These are phyloP conservation scores for Penicillium herquei DNA, from an alignment of 495 filamentous ascomycete genomes.

Conservation along the genomic window DNA sequence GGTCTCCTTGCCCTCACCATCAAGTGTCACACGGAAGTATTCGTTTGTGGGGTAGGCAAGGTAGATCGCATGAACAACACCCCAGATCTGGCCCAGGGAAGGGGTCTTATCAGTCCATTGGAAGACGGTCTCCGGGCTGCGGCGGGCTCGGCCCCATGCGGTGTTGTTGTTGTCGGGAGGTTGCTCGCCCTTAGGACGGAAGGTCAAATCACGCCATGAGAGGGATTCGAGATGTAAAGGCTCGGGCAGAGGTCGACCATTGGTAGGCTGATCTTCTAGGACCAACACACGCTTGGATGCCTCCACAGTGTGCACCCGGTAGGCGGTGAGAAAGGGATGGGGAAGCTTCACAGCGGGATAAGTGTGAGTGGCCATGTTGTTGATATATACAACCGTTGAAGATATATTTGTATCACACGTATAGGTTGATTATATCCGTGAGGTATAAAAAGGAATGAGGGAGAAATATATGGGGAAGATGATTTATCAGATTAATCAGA, in stretches of 20 bases:
- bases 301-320: conserved; percentile 26
- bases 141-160: conserved; percentile 43
- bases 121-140: conserved; percentile 37
- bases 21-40: conserved; percentile 49
- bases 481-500: no score
- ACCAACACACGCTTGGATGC: conserved; percentile 22
- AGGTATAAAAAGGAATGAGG: no score
- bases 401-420: not conserved
- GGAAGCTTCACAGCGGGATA: conserved; percentile 32
- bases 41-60: conserved; percentile 53
- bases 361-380: conserved; percentile 18
- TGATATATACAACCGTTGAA: not conserved
- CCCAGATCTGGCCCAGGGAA: conserved; percentile 60
- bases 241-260: conserved; percentile 26
- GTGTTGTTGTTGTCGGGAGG: conserved; percentile 42
- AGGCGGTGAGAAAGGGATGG: conserved; percentile 30
- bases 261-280: conserved; percentile 25
- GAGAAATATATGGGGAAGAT: no score
- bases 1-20: conserved; percentile 35
- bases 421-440: no score
- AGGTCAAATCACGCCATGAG: conserved; percentile 32
- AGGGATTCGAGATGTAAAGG: conserved; percentile 32
- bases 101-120: conserved; percentile 43
- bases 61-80: conserved; percentile 58
- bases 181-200: conserved; percentile 19